These are phyloP conservation scores for Hypoxylon subgilvum DNA, from an alignment of 495 filamentous ascomycete species.

Conservation along the genomic window DNA sequence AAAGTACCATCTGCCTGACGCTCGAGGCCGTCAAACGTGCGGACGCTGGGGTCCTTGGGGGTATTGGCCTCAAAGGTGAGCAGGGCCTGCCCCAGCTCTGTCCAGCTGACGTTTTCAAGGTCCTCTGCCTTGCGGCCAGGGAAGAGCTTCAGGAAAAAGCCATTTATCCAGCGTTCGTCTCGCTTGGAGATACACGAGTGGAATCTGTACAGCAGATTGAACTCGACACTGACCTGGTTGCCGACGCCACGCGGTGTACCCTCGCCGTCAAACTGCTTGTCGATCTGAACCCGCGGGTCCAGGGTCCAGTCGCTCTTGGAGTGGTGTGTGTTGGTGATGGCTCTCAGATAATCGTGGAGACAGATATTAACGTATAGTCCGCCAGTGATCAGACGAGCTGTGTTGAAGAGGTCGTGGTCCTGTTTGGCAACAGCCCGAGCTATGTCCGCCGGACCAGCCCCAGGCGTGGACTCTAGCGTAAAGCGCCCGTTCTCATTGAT, in stretches of 20 bases:
- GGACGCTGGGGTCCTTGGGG: slow-evolving; percentile 61
- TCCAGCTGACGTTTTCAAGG: slow-evolving; percentile 54
- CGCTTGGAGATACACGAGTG: slow-evolving; percentile 69
- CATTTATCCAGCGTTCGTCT: slow-evolving; percentile 72
- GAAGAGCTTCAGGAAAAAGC: slow-evolving; percentile 64
- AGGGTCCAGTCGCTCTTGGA: slow-evolving; percentile 76
- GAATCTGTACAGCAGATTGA: slow-evolving; percentile 76
- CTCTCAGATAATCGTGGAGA: slow-evolving; percentile 78
- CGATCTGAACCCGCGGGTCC: slow-evolving; percentile 68
- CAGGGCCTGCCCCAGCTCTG: slow-evolving; percentile 61
- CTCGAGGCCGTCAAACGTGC: slow-evolving; percentile 66
- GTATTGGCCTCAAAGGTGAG: slow-evolving; percentile 57
- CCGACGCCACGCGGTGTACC: slow-evolving; percentile 69
- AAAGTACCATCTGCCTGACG: slow-evolving; percentile 61
- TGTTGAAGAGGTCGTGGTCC: slow-evolving; percentile 83
- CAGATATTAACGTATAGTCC: slow-evolving; percentile 80
- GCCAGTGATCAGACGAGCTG: slow-evolving; percentile 72
- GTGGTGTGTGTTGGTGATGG: slow-evolving; percentile 77
- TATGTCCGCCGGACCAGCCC: slow-evolving; percentile 53
- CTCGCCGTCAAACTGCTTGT: slow-evolving; percentile 56
- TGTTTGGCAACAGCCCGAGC: slow-evolving; percentile 65
- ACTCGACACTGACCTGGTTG: slow-evolving; percentile 80
- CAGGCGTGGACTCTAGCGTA: slow-evolving; percentile 53
- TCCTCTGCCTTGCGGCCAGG: slow-evolving; percentile 59
- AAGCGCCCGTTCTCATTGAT: slow-evolving; percentile 79